Evolutionary conservation across 768 basidiomycete genomes (phyloP).

Genomic region (Calocybe gangraenosa): DNA sequence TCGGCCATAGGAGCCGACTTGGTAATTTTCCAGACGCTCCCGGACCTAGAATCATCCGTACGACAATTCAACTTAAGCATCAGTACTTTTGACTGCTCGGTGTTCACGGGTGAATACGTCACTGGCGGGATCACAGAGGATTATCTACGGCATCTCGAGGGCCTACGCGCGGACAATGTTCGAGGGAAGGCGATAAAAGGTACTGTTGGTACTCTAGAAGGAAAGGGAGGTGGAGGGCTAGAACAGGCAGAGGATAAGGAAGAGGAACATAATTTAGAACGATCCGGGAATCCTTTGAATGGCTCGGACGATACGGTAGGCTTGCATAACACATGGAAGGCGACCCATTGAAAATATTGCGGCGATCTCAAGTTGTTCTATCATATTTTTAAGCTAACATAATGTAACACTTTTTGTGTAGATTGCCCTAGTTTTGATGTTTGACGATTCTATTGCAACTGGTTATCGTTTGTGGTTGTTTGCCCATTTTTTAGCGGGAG

Average conservation of each 20-base stretch:
- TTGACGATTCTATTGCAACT: too few relatives aligned
- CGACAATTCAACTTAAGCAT: conserved; percentile 79
- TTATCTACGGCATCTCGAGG: conserved; percentile 76
- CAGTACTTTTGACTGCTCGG: conserved; percentile 87
- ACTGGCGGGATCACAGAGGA: conserved; percentile 87
- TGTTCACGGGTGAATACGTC: conserved; percentile 95
- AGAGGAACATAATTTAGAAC: conserved; percentile 20
- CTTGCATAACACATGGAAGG: conserved; percentile 69
- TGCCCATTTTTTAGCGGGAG: not conserved
- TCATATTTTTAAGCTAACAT: conserved; percentile 3
- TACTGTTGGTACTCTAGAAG: conserved; percentile 29
- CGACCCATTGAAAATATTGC: conserved; percentile 13
- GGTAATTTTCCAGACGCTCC: conserved; percentile 91
- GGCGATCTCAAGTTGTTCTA: too few relatives aligned
- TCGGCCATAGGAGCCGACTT: conserved; percentile 88
- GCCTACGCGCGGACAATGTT: conserved; percentile 75
- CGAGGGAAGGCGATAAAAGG: conserved; percentile 47
- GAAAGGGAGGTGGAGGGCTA: conserved; percentile 26
- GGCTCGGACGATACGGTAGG: conserved; percentile 76
- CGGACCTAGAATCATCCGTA: conserved; percentile 84
- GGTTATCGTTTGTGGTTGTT: too few relatives aligned
- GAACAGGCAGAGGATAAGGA: conserved; percentile 11
- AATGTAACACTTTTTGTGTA: conserved; percentile 1
- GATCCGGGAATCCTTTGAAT: conserved; percentile 44
- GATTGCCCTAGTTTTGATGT: too few relatives aligned